phyloP scores from a whole-genome alignment of 805 yeast genomes.

The Metschnikowia similis region DNA sequence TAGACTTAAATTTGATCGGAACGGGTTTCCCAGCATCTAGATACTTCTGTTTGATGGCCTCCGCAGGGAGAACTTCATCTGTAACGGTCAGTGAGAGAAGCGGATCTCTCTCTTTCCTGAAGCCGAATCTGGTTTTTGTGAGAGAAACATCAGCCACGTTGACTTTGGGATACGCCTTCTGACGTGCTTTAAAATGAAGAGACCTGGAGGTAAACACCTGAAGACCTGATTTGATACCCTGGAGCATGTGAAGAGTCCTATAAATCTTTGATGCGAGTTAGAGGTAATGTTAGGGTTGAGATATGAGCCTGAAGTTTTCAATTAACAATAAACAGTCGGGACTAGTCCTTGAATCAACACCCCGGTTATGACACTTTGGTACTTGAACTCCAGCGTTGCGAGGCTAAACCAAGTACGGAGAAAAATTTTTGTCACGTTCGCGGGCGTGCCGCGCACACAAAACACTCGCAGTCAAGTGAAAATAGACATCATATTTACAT shows the following conservation, averaged over 20 bases:
- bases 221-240: conserved; percentile 2
- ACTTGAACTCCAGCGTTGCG: conserved; percentile 2
- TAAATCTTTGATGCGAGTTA: neutral
- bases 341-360: neutral
- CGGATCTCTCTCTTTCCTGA: conserved; percentile 35
- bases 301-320: neutral
- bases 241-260: neutral
- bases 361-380: neutral
- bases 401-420: neutral
- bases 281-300: neutral
- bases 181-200: conserved; percentile 29
- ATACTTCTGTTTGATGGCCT: conserved; percentile 32
- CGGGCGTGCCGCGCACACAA: conserved; percentile 6
- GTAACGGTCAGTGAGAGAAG: conserved; percentile 36
- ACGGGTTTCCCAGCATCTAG: conserved; percentile 37
- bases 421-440: conserved; percentile 11
- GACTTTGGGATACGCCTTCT: conserved; percentile 36
- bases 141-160: conserved; percentile 36
- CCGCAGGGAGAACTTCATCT: conserved; percentile 39
- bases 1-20: conserved; percentile 35
- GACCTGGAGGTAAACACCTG: conserved; percentile 7
- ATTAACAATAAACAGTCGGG: neutral
- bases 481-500: neutral
- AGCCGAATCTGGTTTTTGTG: conserved; percentile 36
- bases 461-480: conserved; percentile 3